These are phyloP conservation scores for Leccinum subtestaceum DNA, from an alignment of 768 basidiomycete genomes.

Conservation along the genomic window DNA sequence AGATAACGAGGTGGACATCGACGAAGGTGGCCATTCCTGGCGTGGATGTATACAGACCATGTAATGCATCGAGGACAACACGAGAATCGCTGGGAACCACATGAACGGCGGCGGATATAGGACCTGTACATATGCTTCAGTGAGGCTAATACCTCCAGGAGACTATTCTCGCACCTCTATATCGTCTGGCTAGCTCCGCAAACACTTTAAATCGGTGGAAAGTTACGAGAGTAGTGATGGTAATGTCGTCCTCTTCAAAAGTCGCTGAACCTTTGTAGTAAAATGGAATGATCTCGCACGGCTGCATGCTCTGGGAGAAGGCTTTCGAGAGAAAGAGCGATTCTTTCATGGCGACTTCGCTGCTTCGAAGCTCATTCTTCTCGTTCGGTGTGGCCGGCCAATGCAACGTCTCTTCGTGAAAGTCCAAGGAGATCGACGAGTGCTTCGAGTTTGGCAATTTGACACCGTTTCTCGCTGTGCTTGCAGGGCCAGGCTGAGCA, in stretches of 20 bases:
- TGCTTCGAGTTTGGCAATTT: conserved; percentile 1
- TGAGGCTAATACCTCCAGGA: background rate
- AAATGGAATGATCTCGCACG: conserved; percentile 76
- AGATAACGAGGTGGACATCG: conserved; percentile 84
- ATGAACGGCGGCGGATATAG: conserved; percentile 82
- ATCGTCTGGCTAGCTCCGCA: conserved; percentile 67
- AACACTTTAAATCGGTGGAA: conserved; percentile 75
- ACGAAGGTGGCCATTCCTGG: conserved; percentile 65
- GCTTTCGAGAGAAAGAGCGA: conserved; percentile 64
- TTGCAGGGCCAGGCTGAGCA: background rate
- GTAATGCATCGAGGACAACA: conserved; percentile 57
- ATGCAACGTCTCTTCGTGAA: conserved; percentile 18
- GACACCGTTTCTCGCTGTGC: background rate
- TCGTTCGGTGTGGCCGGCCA: conserved; percentile 17
- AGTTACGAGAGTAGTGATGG: conserved; percentile 83
- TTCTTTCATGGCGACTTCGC: conserved; percentile 38
- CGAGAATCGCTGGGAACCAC: conserved; percentile 45
- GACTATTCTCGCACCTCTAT: conserved; percentile 52
- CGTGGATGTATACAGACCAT: conserved; percentile 63
- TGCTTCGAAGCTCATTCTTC: background rate
- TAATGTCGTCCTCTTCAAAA: conserved; percentile 66
- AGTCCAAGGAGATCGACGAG: background rate
- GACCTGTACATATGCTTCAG: conserved; percentile 46
- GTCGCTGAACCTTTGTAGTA: conserved; percentile 66
- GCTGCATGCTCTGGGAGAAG: conserved; percentile 66